Evolutionary conservation across 2,329 filamentous ascomycete genomes (phyloP), one percentile per base, ranked within the genome.

Genomic region (Claviceps sp.): DNA sequence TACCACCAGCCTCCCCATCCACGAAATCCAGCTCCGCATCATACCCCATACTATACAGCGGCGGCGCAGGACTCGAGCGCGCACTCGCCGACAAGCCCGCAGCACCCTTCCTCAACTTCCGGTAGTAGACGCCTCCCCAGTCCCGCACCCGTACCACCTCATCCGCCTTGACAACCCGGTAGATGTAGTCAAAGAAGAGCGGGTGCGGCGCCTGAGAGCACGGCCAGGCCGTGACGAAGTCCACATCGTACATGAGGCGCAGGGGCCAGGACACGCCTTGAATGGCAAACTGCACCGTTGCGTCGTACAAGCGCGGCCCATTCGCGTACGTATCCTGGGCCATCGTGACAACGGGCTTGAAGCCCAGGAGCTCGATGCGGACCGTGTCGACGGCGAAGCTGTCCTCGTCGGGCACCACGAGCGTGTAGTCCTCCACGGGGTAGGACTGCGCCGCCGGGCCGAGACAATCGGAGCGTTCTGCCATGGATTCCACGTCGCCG

Each of bases 161-260:
- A 60, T 87, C 82, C 1, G 78, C 81, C 50, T 74, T 72, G 41
- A 84, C 75, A 1, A 72, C 66, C 48, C 72, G 72, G 62, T 81
- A 82, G 4, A 72, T 68, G 61, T 87, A 88, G 63, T 87, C 84
- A 62, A 82, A 84, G 65, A 86, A 88, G 5, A 88, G 72, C 6
- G 83, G 81, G 63, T 85, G 82, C 13, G 82, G 82, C 0, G 81
- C 81, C 26, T 74, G 71, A 0, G 72, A 72, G 63, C 82, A 86
- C 6, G 82, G 80, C 72, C 78, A 83, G 1, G 80, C 79, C n/a
- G 70, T 72, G 49, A 85, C 70, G 61, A 84, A 85, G n/a, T 72
- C 76, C 8, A 85, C 81, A 59, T 85, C 78, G 60, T 79, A 83
- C 50, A 72, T 74, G 47, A 86, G 72, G 8, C 75, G 70, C 56